Base-by-base conservation (phyloP, 768 basidiomycete genomes). In the Udeniomyces megalosporus region DNA sequence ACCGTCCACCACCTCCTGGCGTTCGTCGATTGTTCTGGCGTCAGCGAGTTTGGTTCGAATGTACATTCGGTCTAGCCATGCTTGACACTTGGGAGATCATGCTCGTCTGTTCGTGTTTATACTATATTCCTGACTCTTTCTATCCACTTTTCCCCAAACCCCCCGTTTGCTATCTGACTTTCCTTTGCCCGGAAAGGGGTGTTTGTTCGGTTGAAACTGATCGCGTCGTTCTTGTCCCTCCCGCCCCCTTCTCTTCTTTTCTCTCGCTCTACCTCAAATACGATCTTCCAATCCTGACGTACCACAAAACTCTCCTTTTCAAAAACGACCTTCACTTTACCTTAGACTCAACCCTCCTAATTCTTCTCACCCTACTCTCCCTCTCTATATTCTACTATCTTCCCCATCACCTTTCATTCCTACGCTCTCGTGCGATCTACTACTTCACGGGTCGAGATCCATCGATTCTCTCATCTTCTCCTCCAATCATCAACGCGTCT, bases 61-160 rank as follows among this genome's bases (percentile, higher is more conserved):
- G 78, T 2, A 82, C 82, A 0, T 80, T 81, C 64, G 83, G 76
- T 6, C 73, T 84, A 45, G 76, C 77, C 31, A 77, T 84, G 68
- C 72, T 84, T 61, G 82, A 85, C 69, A 77, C 80, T 62, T 84
- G 83, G 84, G 84, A 85, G 76, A 81, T 82, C 68, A 68, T 79
- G 50, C 70, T 83, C 42, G 76, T 81, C 61, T 69, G 83, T 84
- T 69, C 70, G 83, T 76, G 11, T 4, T 15, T n/a, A n/a, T n/a
- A n/a, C n/a, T n/a, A n/a, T n/a, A n/a, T n/a, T n/a, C n/a, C n/a
- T 46, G 44, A 46, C 44, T 42, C 17, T 42, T 17, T 8, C 57
- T 14, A 17, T 48, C 45, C 26, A 22, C 45, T 52, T 12, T 51
- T 17, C 35, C 15, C 34, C 49, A 22, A 2, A 26, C 26, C 55